Evolutionary conservation across 2,329 filamentous ascomycete genomes (phyloP).

Genomic region (Proliferodiscus dingleyae): DNA sequence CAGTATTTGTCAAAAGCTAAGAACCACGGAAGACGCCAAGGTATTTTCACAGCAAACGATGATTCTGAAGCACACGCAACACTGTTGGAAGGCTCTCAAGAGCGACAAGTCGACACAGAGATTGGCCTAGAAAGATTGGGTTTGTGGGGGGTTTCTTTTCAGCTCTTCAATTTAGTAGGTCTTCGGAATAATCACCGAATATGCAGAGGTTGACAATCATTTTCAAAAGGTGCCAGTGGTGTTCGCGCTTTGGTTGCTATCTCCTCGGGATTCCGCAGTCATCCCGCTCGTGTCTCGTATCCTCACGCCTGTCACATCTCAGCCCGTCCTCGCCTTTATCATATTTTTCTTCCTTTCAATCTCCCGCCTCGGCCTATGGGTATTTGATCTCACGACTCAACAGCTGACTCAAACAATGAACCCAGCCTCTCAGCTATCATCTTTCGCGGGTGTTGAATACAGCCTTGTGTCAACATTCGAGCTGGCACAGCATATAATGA

Average conservation of each 20-base stretch:
- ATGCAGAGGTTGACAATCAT: neutral
- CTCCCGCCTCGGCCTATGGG: constrained; percentile 41
- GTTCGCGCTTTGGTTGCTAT: constrained; percentile 32
- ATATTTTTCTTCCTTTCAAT: constrained; percentile 38
- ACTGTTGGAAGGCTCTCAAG: constrained; percentile 14
- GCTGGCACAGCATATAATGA: constrained; percentile 34
- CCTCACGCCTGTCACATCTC: constrained; percentile 12
- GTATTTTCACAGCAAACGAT: constrained; percentile 12
- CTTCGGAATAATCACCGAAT: neutral
- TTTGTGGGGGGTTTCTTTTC: constrained; percentile 39
- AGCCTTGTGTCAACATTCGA: constrained; percentile 37
- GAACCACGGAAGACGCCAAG: constrained; percentile 27
- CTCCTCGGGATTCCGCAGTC: constrained; percentile 11
- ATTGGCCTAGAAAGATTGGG: constrained; percentile 36
- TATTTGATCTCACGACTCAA: constrained; percentile 41
- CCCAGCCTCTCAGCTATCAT: constrained; percentile 32
- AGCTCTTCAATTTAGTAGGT: constrained; percentile 37
- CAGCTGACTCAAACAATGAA: constrained; percentile 40
- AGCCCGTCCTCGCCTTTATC: constrained; percentile 29
- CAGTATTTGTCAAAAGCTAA: constrained; percentile 30
- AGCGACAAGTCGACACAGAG: constrained; percentile 20
- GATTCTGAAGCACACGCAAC: constrained; percentile 19
- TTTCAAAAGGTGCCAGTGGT: constrained; percentile 33
- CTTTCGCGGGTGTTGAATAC: constrained; percentile 40
- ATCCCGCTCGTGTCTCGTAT: constrained; percentile 8